Percentiles rank a stretch among this genome's conserved stretches.
These are phyloP conservation scores for Podosphaera xanthii DNA, from an alignment of 2,329 filamentous ascomycete species.

Conservation along the genomic window DNA sequence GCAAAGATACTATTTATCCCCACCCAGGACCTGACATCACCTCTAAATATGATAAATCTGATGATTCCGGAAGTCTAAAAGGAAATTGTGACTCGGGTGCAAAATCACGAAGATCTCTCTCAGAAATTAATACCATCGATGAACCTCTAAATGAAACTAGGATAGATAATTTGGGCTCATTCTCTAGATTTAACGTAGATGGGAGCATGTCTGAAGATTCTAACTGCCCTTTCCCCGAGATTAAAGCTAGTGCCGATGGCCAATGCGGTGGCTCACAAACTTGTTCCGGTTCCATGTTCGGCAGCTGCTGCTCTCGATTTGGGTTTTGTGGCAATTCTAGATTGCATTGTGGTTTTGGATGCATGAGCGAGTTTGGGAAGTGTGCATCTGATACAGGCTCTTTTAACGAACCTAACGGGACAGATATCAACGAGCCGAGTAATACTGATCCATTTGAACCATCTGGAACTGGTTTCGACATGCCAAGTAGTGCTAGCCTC, in stretches of 20 bases:
- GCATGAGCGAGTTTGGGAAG: slow-evolving; percentile 5
- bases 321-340: slow-evolving; percentile 5
- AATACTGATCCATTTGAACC: neutral
- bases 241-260: slow-evolving; percentile 2
- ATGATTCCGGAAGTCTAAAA: slow-evolving; percentile 4
- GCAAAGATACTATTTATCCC: slow-evolving; percentile 28
- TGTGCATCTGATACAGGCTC: slow-evolving; percentile 1
- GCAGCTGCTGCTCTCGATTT: slow-evolving; percentile 6
- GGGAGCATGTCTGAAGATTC: slow-evolving; percentile 1
- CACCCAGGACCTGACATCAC: slow-evolving; percentile 25
- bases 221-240: too few relatives aligned
- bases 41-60: slow-evolving; percentile 1
- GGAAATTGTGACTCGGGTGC: slow-evolving; percentile 11
- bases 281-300: slow-evolving; percentile 4
- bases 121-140: neutral
- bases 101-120: slow-evolving; percentile 5
- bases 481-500: neutral
- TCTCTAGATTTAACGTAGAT: neutral
- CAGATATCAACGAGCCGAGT: neutral
- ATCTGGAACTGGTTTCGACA: neutral
- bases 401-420: neutral
- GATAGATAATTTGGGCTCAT: neutral
- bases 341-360: slow-evolving; percentile 6
- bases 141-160: neutral
- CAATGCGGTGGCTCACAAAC: slow-evolving; percentile 5